Conservation (phyloP, 1,284 basidiomycete species). For the Trichosporon sp. region DNA sequence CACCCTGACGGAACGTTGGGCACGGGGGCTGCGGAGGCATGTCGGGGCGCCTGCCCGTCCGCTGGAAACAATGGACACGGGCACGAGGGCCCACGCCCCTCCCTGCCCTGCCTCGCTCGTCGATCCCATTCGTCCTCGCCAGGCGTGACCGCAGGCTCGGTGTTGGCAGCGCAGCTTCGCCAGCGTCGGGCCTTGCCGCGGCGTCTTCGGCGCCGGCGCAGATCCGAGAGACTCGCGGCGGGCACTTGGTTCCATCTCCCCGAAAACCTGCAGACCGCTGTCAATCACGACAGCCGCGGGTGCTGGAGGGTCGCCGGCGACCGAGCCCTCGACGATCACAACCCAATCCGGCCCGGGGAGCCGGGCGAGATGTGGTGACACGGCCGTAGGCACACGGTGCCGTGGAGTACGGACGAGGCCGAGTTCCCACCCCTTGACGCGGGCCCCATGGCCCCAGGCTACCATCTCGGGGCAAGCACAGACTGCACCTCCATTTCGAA, state of each 20-base stretch:
- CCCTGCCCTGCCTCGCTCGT: background rate
- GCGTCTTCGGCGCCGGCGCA: background rate
- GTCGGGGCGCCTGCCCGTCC: background rate
- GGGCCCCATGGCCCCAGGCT: too few relatives aligned
- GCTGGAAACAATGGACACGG: background rate
- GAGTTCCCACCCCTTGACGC: too few relatives aligned
- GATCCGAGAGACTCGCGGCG: background rate
- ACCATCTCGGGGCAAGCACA: too few relatives aligned
- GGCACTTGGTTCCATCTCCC: too few relatives aligned
- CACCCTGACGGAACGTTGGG: background rate
- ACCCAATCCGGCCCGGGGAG: too few relatives aligned
- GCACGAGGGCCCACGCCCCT: background rate
- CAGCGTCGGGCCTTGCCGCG: background rate
- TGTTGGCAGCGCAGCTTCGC: background rate
- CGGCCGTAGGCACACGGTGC: too few relatives aligned
- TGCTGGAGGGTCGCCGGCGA: too few relatives aligned
- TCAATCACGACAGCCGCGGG: background rate
- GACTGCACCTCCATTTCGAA: too few relatives aligned
- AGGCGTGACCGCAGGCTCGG: background rate
- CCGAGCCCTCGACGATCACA: too few relatives aligned
- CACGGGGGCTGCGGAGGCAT: background rate
- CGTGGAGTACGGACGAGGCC: too few relatives aligned
- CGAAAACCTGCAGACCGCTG: too few relatives aligned
- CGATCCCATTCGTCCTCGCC: background rate
- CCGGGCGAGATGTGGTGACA: too few relatives aligned